Evolutionary conservation across 768 basidiomycete genomes (phyloP), one percentile per base, ranked within the genome.

Genomic region (Phanerodontia chrysosporium): DNA sequence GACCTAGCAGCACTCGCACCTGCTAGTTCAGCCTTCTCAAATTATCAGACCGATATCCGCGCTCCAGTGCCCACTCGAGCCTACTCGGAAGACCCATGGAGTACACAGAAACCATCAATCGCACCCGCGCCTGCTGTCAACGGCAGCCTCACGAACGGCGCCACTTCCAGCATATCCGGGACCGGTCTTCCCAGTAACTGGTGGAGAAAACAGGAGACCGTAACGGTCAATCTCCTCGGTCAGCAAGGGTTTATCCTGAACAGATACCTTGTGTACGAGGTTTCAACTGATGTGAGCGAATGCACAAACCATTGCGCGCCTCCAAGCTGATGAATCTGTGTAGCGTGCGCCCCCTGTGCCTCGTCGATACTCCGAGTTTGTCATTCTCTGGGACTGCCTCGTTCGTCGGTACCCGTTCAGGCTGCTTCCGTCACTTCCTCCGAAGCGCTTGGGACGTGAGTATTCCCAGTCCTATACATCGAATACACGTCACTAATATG

Each of bases 181-280:
- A 83, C 83, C 13, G 92, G 89, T 3, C 73, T 92, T 24, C 88
- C 90, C 0, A 77, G 74, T 58, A 85, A 90, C 44, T 98, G 94
- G 90, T 96, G 92, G 92, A 90, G 85, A 73, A 86, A 77, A 62
- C 84, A 90, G 69, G 89, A 93, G 71, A 79, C 69, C 2, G 84
- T 90, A 21, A 76, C 80, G 53, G 83, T 97, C 42, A 82, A 79
- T 46, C 79, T 95, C 49, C 75, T 90, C 45, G 94, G 94, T 29
- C 92, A 91, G 65, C 93, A 95, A 70, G 95, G 95, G 1, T 95
- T 95, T 74, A 89, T 96, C 64, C 73, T 96, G 65, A 93, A 90
- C 65, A 83, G 95, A 56, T 89, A 91, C 67, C 89, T 83, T 58
- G 86, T 93, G 3, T 98, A 96, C 69, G 86, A 90, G 67, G 78